Percentiles rank a stretch among this genome's conserved stretches.
Evolutionary conservation across 129 eudicot genomes (phyloP).

Genomic region (Pseudognaphalium luteoalbum): DNA sequence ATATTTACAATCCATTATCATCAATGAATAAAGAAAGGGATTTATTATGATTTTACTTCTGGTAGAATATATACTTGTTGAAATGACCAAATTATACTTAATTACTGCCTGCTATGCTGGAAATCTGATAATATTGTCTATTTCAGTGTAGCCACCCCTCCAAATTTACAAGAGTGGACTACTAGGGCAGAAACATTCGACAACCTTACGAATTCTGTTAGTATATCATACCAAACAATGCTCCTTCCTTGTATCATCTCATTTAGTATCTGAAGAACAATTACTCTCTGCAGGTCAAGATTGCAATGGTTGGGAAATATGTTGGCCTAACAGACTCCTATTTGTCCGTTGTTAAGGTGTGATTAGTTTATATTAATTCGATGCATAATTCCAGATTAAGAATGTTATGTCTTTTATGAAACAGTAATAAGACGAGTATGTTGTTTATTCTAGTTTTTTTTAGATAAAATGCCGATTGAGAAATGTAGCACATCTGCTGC

Average conservation of each 20-base stretch:
- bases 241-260: conserved; percentile 1
- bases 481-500: not conserved
- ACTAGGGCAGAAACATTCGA: conserved; percentile 86
- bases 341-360: conserved; percentile 92
- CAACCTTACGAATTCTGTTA: conserved; percentile 75
- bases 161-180: conserved; percentile 92
- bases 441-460: not conserved
- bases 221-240: conserved; percentile 32
- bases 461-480: not conserved
- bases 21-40: not conserved
- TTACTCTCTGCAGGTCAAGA: conserved; percentile 62
- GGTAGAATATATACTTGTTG: not conserved
- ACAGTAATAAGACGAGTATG: not conserved
- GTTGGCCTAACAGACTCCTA: conserved; percentile 92
- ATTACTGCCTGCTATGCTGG: conserved; percentile 14
- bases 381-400: not conserved
- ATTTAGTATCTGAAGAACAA: conserved; percentile 18
- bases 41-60: conserved; percentile 9
- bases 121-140: conserved; percentile 24
- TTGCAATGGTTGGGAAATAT: conserved; percentile 99
- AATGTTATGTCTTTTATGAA: not conserved
- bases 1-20: conserved; percentile 10
- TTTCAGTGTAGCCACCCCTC: conserved; percentile 76
- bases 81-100: conserved; percentile 4
- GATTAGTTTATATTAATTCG: conserved; percentile 7